Evolutionary conservation across 2,329 filamentous ascomycete genomes (phyloP), one percentile per base, ranked within the genome.

Genomic region (Pezicula radicicola): DNA sequence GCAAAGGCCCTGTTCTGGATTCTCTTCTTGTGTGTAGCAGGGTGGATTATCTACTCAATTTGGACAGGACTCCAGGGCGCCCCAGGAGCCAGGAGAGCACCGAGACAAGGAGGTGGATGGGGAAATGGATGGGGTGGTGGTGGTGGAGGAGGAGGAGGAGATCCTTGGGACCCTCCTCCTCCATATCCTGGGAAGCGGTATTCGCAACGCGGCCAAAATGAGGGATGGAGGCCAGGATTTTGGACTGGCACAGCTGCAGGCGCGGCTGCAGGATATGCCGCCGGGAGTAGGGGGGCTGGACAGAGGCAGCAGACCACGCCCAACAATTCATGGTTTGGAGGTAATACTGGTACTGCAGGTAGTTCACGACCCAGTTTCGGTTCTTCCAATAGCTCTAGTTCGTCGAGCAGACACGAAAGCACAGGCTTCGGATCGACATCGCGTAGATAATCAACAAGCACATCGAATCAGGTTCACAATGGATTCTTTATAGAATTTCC

Each of bases 361-460:
- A 53, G 59, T 36, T 63, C 67, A 0, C 61, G 67, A 9, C 73
- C 73, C 0, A 65, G 68, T 15, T 70, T 70, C 2, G 62, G 61
- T 27, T 77, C 75, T 8, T 72, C 74, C 4, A 33, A 13, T 1
- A 65, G 68, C 15, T 70, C 70, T 2, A 61, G 61, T 27, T 77
- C 75, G 6, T 72, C 74, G 7, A 72, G 76, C 13, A 78, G 80
- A 49, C 77, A 87, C 60, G 80, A 87, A 60, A 88, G 84, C 60
- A 90, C 87, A 1, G 87, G 87, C 0, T 91, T 89, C 63, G 87
- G 87, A 8, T 86, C 83, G 8, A 90, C 87, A 0, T 80, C 74
- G 52, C 75, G 84, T 52, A 75, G 83, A 60, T 85, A 65, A 52
- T 49, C 6, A 53, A 45, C 25, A 28, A 45, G 9, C n/a, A 16